phyloP scores from a whole-genome alignment of 768 basidiomycete species.

The Crepidotus variabilis region DNA sequence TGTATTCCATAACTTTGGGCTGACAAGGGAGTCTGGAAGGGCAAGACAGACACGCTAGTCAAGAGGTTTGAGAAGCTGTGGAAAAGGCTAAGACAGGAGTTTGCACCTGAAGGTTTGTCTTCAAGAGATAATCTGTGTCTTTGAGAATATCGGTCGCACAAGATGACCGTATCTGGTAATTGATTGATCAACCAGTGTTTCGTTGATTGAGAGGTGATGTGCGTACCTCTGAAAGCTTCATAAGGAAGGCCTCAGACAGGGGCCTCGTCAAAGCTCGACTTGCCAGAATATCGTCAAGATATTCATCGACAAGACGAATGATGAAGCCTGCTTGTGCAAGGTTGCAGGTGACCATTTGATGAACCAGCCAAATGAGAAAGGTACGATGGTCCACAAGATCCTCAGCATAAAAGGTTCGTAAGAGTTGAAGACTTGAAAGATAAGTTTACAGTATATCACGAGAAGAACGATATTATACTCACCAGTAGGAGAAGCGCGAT shows the following conservation, averaged over 20 bases:
- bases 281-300: slow-evolving; percentile 62
- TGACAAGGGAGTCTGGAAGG: slow-evolving; percentile 72
- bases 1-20: slow-evolving; percentile 62
- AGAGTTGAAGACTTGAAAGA: slow-evolving; percentile 53
- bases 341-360: slow-evolving; percentile 74
- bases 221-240: slow-evolving; percentile 61
- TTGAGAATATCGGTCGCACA: slow-evolving; percentile 53
- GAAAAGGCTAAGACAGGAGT: neutral
- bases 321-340: slow-evolving; percentile 80
- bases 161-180: slow-evolving; percentile 47
- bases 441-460: neutral
- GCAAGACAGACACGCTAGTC: slow-evolving; percentile 65
- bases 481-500: slow-evolving; percentile 79
- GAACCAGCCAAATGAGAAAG: slow-evolving; percentile 76
- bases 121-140: slow-evolving; percentile 50
- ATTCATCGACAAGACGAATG: slow-evolving; percentile 74
- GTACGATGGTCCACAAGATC: slow-evolving; percentile 76
- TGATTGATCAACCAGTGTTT: neutral
- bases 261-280: slow-evolving; percentile 68
- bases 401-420: slow-evolving; percentile 76
- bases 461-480: slow-evolving; percentile 1
- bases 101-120: slow-evolving; percentile 58
- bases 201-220: neutral
- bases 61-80: slow-evolving; percentile 1
- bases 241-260: slow-evolving; percentile 67